phyloP scores from a whole-genome alignment of 495 filamentous ascomycete species.

The Aspergillus ellipticus region DNA sequence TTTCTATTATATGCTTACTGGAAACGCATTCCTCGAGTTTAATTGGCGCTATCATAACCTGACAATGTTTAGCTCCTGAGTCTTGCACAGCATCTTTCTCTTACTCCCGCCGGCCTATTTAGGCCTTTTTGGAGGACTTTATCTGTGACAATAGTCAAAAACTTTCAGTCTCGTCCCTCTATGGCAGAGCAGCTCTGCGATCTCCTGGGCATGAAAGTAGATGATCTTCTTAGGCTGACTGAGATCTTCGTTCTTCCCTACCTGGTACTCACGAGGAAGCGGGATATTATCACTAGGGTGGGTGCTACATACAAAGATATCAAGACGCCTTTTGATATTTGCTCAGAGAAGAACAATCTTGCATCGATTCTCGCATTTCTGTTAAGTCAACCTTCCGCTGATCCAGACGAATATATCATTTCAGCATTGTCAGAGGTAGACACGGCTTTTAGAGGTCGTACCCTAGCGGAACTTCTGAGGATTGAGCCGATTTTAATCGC shows the following conservation, averaged over 20 bases:
- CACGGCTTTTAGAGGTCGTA: conserved; percentile 60
- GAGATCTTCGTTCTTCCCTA: conserved; percentile 80
- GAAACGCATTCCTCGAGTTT: neutral
- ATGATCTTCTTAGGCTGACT: conserved; percentile 69
- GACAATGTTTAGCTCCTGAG: conserved; percentile 46
- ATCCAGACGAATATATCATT: conserved; percentile 68
- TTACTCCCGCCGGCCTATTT: conserved; percentile 63
- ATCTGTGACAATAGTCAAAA: conserved; percentile 73
- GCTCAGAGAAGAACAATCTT: conserved; percentile 65
- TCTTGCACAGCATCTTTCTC: conserved; percentile 59
- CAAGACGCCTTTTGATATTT: conserved; percentile 55
- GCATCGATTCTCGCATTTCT: conserved; percentile 76
- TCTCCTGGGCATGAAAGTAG: conserved; percentile 66
- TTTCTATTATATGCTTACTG: neutral
- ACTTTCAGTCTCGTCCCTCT: conserved; percentile 74
- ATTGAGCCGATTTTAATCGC: conserved; percentile 72
- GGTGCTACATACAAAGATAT: conserved; percentile 65
- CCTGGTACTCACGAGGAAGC: conserved; percentile 72
- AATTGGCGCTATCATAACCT: conserved; percentile 8
- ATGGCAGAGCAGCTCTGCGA: conserved; percentile 78
- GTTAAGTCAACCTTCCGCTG: conserved; percentile 62
- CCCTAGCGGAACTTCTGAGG: conserved; percentile 65
- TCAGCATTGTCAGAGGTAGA: conserved; percentile 61
- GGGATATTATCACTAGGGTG: conserved; percentile 75
- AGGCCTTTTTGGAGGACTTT: conserved; percentile 83